phyloP scores from a whole-genome alignment of 257 asterid genomes.

The Galeopsis tetrahit region DNA sequence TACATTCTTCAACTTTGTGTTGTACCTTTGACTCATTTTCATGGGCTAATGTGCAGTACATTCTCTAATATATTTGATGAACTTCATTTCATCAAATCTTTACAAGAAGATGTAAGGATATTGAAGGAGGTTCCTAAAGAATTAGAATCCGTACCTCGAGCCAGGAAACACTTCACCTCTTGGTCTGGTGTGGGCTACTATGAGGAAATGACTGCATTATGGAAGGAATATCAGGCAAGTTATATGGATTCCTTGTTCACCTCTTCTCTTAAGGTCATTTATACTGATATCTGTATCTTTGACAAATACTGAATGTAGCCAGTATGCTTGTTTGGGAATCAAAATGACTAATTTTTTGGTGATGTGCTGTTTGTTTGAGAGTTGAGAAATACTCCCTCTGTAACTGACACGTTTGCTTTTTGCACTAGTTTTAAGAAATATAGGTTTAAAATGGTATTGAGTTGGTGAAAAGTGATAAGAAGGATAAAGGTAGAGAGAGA shows the following conservation, averaged over 20 bases:
- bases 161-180: slow-evolving; percentile 89
- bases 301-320: slow-evolving; percentile 3
- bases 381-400: background rate
- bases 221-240: slow-evolving; percentile 87
- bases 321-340: background rate
- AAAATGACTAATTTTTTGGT: slow-evolving; percentile 17
- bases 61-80: slow-evolving; percentile 93
- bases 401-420: too few relatives aligned
- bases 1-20: slow-evolving; percentile 16
- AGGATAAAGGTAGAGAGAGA: too few relatives aligned
- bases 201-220: slow-evolving; percentile 70
- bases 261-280: slow-evolving; percentile 6
- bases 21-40: slow-evolving; percentile 30
- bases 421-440: too few relatives aligned
- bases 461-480: too few relatives aligned
- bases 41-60: slow-evolving; percentile 60
- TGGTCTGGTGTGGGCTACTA: slow-evolving; percentile 88
- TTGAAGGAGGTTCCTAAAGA: slow-evolving; percentile 85
- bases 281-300: slow-evolving; percentile 2
- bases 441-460: too few relatives aligned
- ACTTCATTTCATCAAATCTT: slow-evolving; percentile 65
- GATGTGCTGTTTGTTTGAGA: background rate
- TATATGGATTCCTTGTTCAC: slow-evolving; percentile 24
- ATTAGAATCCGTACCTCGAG: slow-evolving; percentile 75
- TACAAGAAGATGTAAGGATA: slow-evolving; percentile 74